A percentile compares a stretch with the other conserved stretches of the same genome.
Conservation (phyloP, 139 green algal genomes). For the Ettlia oleoabundans region DNA sequence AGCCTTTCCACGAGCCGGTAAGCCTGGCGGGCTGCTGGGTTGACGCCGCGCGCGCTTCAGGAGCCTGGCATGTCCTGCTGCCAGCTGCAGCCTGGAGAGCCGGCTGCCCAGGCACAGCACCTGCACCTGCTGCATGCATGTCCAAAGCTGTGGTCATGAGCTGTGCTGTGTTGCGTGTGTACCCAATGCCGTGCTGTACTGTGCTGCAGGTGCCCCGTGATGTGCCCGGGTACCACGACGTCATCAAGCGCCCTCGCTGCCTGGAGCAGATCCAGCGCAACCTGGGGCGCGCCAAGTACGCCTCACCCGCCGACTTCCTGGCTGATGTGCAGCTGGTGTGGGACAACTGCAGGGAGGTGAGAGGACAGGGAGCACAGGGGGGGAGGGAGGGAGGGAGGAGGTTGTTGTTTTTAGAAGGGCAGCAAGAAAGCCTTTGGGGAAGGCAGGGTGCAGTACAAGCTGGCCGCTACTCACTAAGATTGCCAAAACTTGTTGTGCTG, state of each 20-base stretch:
- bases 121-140: no score
- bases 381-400: no score
- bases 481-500: background rate
- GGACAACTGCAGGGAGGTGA: conserved; percentile 34
- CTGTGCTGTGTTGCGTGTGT: background rate
- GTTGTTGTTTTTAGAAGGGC: no score
- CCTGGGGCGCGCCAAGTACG: conserved; percentile 32
- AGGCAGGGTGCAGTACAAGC: no score
- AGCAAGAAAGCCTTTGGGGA: no score
- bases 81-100: no score
- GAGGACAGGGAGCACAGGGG: no score
- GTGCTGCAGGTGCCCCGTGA: conserved; percentile 21
- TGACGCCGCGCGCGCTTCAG: no score
- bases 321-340: conserved; percentile 36
- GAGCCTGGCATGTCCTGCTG: no score
- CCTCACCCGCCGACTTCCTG: conserved; percentile 6
- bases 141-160: background rate
- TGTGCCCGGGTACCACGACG: conserved; percentile 36
- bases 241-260: conserved; percentile 54
- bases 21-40: no score
- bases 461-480: no score
- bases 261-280: conserved; percentile 46
- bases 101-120: no score
- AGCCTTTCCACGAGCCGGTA: conserved; percentile 44
- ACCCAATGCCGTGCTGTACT: conserved; percentile 14